Evolutionary conservation across 179 eudicot genomes (phyloP).

Genomic region (Drosera spatulata): DNA sequence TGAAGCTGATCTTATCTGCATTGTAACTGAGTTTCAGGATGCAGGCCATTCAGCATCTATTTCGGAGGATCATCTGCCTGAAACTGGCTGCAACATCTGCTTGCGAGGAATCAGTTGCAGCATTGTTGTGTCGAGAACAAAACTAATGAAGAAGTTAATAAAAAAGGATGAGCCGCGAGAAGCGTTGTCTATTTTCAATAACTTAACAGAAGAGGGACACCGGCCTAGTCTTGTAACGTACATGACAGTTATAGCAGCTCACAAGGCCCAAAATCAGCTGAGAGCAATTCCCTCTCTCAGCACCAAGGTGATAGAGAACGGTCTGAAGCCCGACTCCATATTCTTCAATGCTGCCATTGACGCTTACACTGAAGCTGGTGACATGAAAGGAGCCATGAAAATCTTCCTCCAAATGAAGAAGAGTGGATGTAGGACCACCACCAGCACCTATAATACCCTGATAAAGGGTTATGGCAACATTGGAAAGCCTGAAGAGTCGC

Average conservation of each 20-base stretch:
- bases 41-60: too few relatives aligned
- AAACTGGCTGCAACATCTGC: too few relatives aligned
- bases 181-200: constrained; percentile 42
- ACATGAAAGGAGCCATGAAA: constrained; percentile 69
- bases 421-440: constrained; percentile 67
- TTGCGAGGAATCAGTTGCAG: too few relatives aligned
- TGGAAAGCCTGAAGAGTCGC: constrained; percentile 80
- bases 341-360: constrained; percentile 88
- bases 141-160: constrained; percentile 18
- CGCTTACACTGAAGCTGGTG: constrained; percentile 75
- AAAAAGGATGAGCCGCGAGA: constrained; percentile 62
- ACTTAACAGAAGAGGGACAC: constrained; percentile 74
- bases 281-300: constrained; percentile 58
- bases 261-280: constrained; percentile 59
- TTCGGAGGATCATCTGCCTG: too few relatives aligned
- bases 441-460: constrained; percentile 74
- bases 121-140: too few relatives aligned
- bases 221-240: constrained; percentile 78
- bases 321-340: constrained; percentile 78
- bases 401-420: constrained; percentile 62
- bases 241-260: constrained; percentile 69
- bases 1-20: too few relatives aligned
- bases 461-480: constrained; percentile 79
- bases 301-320: constrained; percentile 46
- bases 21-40: too few relatives aligned